Evolutionary conservation across 2,329 filamentous ascomycete genomes (phyloP).

Genomic region (Aspergillus clavatus): DNA sequence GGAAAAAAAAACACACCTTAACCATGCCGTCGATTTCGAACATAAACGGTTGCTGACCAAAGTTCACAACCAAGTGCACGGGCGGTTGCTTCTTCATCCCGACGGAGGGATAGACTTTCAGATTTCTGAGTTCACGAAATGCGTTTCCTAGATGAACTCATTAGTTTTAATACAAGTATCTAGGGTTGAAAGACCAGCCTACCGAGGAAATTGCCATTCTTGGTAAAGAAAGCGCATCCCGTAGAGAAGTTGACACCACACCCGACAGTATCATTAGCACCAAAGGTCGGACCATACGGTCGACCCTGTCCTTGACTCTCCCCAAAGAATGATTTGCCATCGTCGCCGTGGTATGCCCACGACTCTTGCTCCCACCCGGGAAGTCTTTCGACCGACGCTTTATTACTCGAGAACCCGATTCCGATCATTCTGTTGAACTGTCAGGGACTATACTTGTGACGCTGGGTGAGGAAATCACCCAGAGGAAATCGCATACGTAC

Average conservation of each 20-base stretch:
- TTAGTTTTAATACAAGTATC: conserved; percentile 4
- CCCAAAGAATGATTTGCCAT: conserved; percentile 59
- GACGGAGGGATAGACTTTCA: conserved; percentile 51
- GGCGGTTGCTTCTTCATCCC: conserved; percentile 61
- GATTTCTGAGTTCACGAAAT: conserved; percentile 42
- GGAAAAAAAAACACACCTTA: conserved; percentile 50
- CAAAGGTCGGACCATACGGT: conserved; percentile 57
- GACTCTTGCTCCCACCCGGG: conserved; percentile 63
- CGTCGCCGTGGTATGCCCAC: conserved; percentile 64
- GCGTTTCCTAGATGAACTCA: conserved; percentile 49
- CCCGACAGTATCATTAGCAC: conserved; percentile 56
- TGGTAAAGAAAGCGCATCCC: conserved; percentile 60
- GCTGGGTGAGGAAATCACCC: conserved; percentile 1
- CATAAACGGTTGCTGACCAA: conserved; percentile 69
- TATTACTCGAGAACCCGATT: conserved; percentile 57
- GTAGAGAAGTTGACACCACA: conserved; percentile 62
- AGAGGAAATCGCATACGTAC: conserved; percentile 38
- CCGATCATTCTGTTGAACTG: conserved; percentile 38
- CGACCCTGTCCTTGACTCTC: conserved; percentile 52
- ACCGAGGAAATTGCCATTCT: conserved; percentile 58
- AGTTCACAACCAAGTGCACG: conserved; percentile 57
- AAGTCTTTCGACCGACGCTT: conserved; percentile 56
- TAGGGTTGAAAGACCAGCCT: conserved; percentile 14
- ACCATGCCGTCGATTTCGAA: conserved; percentile 90
- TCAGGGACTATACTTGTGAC: conserved; percentile 9